Evolutionary conservation across 1,139 yeast genomes (phyloP), one percentile per base, ranked within the genome.

Genomic region (Saccharomyces hybrid): DNA sequence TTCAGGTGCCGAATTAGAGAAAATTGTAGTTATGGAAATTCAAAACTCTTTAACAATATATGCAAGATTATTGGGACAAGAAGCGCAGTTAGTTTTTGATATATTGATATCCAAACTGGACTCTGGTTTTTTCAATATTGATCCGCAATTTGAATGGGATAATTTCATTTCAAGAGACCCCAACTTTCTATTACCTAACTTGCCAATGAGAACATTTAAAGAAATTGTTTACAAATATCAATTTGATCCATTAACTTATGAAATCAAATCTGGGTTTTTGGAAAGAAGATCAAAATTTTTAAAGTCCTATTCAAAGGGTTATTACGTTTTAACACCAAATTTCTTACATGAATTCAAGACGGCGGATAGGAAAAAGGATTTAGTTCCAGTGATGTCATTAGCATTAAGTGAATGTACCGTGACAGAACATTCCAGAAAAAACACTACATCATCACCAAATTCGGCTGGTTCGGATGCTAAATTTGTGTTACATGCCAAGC

Each of bases 201-300:
- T 86, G 53, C 88, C 90, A 52, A 78, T 84, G 63, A 78, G 97
- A 64, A 82, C 81, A 59, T 70, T 81, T 53, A 75, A 78, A 51
- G 88, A 84, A 57, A 78, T 88, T 53, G 65, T 68, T 6, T 88
- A 88, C 66, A 82, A 83, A 16, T 79, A 84, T 64, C 87, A 82
- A 68, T 78, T 80, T 63, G 86, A 91, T 52, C 81, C 89, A n/a
- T 74, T 89, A 59, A 82, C 91, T 31, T 73, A 76, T 52, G 85
- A 88, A 53, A 78, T 91, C 47, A 80, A 89, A 54, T 81, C 89
- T 42, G 97, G 98, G 0, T 80, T 77, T 61, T 76, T 93, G 62
- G 98, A 91, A 70, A 80, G 97, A 68, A 80, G 96, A 62, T 87
- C 97, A 1, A 93, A 90, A 73, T 89, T 83, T 69, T 77, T 93